Percentiles rank a stretch among this genome's conserved stretches.
Evolutionary conservation across 257 asterid species (phyloP).

Genomic region (Ligustrum vulgare): DNA sequence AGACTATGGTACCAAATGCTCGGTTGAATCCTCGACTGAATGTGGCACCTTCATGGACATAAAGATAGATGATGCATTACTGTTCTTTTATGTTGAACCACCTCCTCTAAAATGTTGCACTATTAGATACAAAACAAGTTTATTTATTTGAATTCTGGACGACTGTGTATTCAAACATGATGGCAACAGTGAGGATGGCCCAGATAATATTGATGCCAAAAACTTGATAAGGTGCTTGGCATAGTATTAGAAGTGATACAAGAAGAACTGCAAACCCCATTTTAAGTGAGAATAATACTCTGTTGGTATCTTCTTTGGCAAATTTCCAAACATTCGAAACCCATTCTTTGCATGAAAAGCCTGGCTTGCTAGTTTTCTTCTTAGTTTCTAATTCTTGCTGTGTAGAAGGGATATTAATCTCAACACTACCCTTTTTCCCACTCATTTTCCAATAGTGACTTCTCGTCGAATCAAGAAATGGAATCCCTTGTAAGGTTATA

Average conservation of each 20-base stretch:
- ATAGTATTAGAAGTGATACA: slow-evolving; percentile 56
- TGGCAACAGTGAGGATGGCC: slow-evolving; percentile 77
- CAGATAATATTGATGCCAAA: slow-evolving; percentile 63
- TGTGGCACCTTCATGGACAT: slow-evolving; percentile 48
- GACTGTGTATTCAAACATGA: slow-evolving; percentile 70
- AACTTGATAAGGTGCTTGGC: slow-evolving; percentile 46
- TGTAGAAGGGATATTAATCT: slow-evolving; percentile 44
- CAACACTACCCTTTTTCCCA: slow-evolving; percentile 45
- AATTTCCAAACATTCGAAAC: slow-evolving; percentile 44
- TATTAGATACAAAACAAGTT: no score
- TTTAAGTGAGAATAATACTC: slow-evolving; percentile 57
- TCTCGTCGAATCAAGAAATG: not conserved
- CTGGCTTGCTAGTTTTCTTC: slow-evolving; percentile 2
- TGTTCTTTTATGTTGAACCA: no score
- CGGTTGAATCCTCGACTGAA: slow-evolving; percentile 65
- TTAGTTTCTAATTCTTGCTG: slow-evolving; percentile 22
- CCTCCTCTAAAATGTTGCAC: not conserved
- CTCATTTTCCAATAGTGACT: slow-evolving; percentile 48
- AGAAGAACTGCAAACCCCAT: slow-evolving; percentile 67
- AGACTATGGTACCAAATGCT: slow-evolving; percentile 65
- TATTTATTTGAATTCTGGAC: slow-evolving; percentile 4
- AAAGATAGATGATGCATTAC: not conserved
- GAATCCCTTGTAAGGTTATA: not conserved
- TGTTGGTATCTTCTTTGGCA: slow-evolving; percentile 54
- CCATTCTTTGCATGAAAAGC: slow-evolving; percentile 31